Percentiles rank a stretch among this genome's conserved stretches.
Evolutionary conservation across 2,329 filamentous ascomycete species (phyloP).

Genomic region (Dactylellina leptospora): DNA sequence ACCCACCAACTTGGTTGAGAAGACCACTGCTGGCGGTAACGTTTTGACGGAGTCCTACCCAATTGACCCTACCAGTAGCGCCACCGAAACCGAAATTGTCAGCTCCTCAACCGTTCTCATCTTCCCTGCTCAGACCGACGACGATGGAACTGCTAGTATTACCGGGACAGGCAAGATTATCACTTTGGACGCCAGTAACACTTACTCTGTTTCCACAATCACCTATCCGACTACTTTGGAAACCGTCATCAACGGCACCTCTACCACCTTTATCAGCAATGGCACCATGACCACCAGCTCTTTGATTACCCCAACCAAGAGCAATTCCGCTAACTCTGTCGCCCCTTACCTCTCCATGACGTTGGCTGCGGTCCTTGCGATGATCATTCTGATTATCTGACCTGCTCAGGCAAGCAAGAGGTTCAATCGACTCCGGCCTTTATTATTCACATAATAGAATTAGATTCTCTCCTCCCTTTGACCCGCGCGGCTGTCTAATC

Average conservation of each 20-base stretch:
- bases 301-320: slow-evolving; percentile 25
- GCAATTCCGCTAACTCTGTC: slow-evolving; percentile 7
- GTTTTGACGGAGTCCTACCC: slow-evolving; percentile 46
- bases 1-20: slow-evolving; percentile 27
- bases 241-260: slow-evolving; percentile 29
- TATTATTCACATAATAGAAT: slow-evolving; percentile 17
- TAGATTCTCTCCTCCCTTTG: neutral
- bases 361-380: slow-evolving; percentile 21
- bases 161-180: slow-evolving; percentile 35
- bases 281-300: slow-evolving; percentile 35
- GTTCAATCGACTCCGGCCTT: slow-evolving; percentile 4
- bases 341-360: slow-evolving; percentile 1
- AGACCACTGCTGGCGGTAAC: slow-evolving; percentile 27
- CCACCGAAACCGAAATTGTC: slow-evolving; percentile 18
- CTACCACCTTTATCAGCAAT: slow-evolving; percentile 15
- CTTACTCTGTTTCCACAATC: slow-evolving; percentile 26
- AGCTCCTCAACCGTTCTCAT: slow-evolving; percentile 29
- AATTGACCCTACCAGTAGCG: slow-evolving; percentile 1
- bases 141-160: neutral
- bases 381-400: slow-evolving; percentile 30
- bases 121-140: slow-evolving; percentile 22
- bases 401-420: slow-evolving; percentile 1
- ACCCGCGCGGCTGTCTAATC: neutral
- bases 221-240: slow-evolving; percentile 18
- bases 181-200: slow-evolving; percentile 33